These are phyloP conservation scores for Solanum chacoense DNA, from an alignment of 305 asterid genomes.

Conservation along the genomic window DNA sequence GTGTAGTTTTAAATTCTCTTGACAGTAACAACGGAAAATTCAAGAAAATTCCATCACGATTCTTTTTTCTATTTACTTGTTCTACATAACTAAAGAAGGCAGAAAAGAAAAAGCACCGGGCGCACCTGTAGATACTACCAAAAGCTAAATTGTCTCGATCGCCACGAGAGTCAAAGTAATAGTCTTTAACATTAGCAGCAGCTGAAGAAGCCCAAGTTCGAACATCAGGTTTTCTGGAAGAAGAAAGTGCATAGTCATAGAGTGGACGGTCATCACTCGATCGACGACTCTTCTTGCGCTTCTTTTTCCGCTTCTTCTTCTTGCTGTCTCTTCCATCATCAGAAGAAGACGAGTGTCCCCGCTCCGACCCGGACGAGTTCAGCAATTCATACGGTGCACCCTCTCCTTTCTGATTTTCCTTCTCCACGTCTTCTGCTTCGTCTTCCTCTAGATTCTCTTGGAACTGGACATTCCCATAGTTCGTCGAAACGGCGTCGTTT, in stretches of 20 bases:
- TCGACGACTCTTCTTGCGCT: conserved; percentile 29
- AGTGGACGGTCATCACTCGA: conserved; percentile 16
- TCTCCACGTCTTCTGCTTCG: conserved; percentile 21
- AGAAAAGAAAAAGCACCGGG: background rate
- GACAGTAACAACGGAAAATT: background rate
- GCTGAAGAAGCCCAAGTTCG: conserved; percentile 47
- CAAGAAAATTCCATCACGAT: background rate
- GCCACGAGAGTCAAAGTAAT: conserved; percentile 87
- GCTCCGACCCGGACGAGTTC: conserved; percentile 52
- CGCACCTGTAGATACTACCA: conserved; percentile 74
- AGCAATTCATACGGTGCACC: conserved; percentile 45
- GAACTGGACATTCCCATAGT: conserved; percentile 12
- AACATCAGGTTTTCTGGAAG: conserved; percentile 56
- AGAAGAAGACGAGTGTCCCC: conserved; percentile 22
- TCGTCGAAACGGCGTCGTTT: conserved; percentile 47
- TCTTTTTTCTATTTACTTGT: background rate
- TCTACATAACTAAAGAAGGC: background rate
- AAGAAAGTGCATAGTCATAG: conserved; percentile 32
- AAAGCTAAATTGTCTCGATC: conserved; percentile 85
- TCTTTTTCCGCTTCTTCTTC: conserved; percentile 34
- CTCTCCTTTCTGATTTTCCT: conserved; percentile 18
- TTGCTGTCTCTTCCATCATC: conserved; percentile 26
- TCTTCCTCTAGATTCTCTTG: conserved; percentile 22
- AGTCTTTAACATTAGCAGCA: conserved; percentile 43
- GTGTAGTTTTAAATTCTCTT: background rate